Conservation (phyloP, 306 rosid genomes). For the Pterocarpus macrocarpus region DNA sequence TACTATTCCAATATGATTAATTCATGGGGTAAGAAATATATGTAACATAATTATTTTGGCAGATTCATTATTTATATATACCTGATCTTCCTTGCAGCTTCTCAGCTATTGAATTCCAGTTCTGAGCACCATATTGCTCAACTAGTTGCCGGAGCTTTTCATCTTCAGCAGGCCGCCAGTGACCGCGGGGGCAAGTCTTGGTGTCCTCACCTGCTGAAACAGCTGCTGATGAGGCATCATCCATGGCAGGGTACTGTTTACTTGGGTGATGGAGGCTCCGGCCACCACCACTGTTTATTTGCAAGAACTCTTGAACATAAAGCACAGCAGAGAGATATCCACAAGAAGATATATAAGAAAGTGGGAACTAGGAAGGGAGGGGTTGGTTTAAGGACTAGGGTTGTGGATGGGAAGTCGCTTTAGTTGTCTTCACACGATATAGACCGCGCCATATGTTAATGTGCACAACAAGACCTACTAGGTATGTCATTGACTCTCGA, state of each 20-base stretch:
- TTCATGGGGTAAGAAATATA: too few relatives aligned
- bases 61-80: constrained; percentile 4
- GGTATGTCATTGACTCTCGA: constrained; percentile 42
- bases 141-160: constrained; percentile 85
- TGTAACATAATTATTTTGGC: too few relatives aligned
- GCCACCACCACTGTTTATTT: not conserved
- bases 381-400: constrained; percentile 62
- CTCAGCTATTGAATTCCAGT: constrained; percentile 95
- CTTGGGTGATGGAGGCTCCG: not conserved
- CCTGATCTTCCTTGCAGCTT: constrained; percentile 99
- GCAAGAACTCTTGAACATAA: constrained; percentile 34
- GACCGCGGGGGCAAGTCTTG: constrained; percentile 81
- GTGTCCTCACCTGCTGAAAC: constrained; percentile 56
- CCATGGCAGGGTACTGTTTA: constrained; percentile 50
- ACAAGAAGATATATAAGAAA: constrained; percentile 55
- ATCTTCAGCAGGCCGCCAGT: constrained; percentile 95
- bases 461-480: not conserved
- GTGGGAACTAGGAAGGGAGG: constrained; percentile 26
- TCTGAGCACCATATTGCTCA: constrained; percentile 86
- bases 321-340: constrained; percentile 31
- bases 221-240: constrained; percentile 41
- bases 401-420: constrained; percentile 78
- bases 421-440: constrained; percentile 79
- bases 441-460: constrained; percentile 36
- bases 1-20: not conserved